Percentiles rank a stretch among this genome's conserved stretches.
phyloP scores from a whole-genome alignment of 2,329 filamentous ascomycete genomes.

The Botrytis fragariae region DNA sequence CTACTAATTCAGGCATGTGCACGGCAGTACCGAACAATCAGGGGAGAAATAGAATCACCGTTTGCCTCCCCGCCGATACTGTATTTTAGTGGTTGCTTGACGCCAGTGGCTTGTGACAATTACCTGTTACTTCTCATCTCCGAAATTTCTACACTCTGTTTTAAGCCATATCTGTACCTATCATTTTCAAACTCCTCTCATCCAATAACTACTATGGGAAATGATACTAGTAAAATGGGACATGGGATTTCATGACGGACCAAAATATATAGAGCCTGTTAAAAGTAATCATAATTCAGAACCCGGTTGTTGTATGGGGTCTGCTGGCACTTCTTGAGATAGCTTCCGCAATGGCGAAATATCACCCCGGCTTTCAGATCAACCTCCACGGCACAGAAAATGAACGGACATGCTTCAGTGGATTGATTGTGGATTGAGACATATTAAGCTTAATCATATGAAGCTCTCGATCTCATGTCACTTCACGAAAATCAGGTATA shows the following conservation, averaged over 20 bases:
- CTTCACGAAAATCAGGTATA: neutral
- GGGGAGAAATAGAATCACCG: neutral
- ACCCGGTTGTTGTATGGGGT: slow-evolving; percentile 10
- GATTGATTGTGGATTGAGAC: slow-evolving; percentile 10
- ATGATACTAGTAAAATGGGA: neutral
- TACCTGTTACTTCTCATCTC: slow-evolving; percentile 30
- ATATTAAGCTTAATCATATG: slow-evolving; percentile 19
- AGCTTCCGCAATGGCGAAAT: slow-evolving; percentile 22
- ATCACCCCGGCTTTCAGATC: slow-evolving; percentile 17
- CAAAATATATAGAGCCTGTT: neutral
- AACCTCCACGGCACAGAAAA: slow-evolving; percentile 11
- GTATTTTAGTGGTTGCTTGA: slow-evolving; percentile 25
- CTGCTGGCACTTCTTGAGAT: slow-evolving; percentile 18
- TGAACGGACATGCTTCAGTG: neutral
- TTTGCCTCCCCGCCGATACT: slow-evolving; percentile 25
- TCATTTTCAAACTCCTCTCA: slow-evolving; percentile 3
- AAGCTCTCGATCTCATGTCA: slow-evolving; percentile 10
- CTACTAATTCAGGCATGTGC: slow-evolving; percentile 2
- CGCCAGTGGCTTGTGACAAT: slow-evolving; percentile 28
- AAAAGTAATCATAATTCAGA: slow-evolving; percentile 3
- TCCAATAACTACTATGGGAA: slow-evolving; percentile 1
- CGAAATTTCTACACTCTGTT: slow-evolving; percentile 27
- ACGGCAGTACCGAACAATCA: slow-evolving; percentile 17
- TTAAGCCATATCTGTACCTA: slow-evolving; percentile 7
- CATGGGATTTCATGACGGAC: neutral